Evolutionary conservation across 176 grass and related monocot genomes (phyloP), one percentile per base, ranked within the genome.

Genomic region (Oryza glaberrima): DNA sequence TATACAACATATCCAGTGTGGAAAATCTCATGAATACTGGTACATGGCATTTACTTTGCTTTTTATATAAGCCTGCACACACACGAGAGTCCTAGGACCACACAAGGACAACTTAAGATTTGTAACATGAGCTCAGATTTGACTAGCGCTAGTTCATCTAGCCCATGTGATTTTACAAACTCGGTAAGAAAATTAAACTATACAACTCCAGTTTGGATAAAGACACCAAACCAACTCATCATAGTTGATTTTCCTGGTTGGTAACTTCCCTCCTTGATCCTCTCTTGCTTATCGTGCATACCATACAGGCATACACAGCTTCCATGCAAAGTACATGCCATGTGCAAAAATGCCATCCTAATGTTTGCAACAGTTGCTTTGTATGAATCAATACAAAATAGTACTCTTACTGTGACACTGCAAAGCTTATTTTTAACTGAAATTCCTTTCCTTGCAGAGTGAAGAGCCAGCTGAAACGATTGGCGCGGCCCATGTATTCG

Each of bases 381-480:
- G 36, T 58, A 76, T 28, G 16, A 36, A 65, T 23, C 8, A n/a
- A 15, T 48, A 44, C 12, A 44, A 9, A 67, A 56, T 71, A 22
- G 15, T 45, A 1, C 17, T 77, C 25, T 7, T 66, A 35, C 66
- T 65, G 0, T 15, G 74, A 9, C 76, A 74, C 3, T 74, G 5
- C 40, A 65, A 69, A 46, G 19, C n/a, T 63, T 75, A 22, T 19
- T 20, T 64, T 65, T 4, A 2, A 41, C 14, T 25, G 26, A 3
- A 11, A 71, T 65, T 9, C 41, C 16, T 65, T 77, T 77, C 20
- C 20, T 84, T 84, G 16, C 81, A 98, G 93, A 90, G 93, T 94
- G 81, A 98, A 98, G 88, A 98, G 96, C 87, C 93, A 98, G 81
- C 87, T 98, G 85, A 98, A 98, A 88, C 87, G 96, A 51, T 46